Evolutionary conservation across 371 early-diverging fungal species (phyloP).

Genomic region (Umbelopsis sp.): DNA sequence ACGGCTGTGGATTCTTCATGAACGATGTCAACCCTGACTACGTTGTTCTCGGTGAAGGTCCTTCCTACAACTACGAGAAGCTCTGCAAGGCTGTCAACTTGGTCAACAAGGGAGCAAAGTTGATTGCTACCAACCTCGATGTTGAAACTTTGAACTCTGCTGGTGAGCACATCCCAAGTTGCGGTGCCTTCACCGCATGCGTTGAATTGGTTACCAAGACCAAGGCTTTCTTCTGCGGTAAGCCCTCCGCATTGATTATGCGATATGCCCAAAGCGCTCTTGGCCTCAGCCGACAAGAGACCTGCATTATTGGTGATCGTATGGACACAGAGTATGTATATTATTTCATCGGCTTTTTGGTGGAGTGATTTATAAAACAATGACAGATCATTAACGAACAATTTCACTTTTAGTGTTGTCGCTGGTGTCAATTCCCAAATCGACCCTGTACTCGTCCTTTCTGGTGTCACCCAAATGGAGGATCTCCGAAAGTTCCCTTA

Average conservation of each 20-base stretch:
- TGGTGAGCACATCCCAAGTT: slow-evolving; percentile 61
- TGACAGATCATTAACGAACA: not conserved
- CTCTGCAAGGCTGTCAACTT: slow-evolving; percentile 65
- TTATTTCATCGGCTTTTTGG: not conserved
- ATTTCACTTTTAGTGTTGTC: slow-evolving; percentile 36
- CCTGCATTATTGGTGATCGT: slow-evolving; percentile 73
- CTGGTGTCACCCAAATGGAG: slow-evolving; percentile 61
- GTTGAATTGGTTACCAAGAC: slow-evolving; percentile 66
- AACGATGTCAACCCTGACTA: slow-evolving; percentile 67
- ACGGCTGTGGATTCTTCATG: slow-evolving; percentile 71
- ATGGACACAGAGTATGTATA: slow-evolving; percentile 67
- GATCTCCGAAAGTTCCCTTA: slow-evolving; percentile 60
- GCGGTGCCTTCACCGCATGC: slow-evolving; percentile 65
- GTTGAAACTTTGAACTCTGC: slow-evolving; percentile 60
- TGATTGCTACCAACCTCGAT: slow-evolving; percentile 73
- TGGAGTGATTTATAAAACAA: not conserved
- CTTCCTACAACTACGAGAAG: slow-evolving; percentile 65
- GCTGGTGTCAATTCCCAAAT: slow-evolving; percentile 64
- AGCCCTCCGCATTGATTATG: slow-evolving; percentile 71
- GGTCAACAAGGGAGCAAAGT: slow-evolving; percentile 60
- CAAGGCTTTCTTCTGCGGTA: slow-evolving; percentile 72
- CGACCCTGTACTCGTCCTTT: slow-evolving; percentile 67
- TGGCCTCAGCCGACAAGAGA: slow-evolving; percentile 59
- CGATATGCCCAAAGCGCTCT: slow-evolving; percentile 65
- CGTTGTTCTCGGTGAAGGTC: slow-evolving; percentile 69